Conservation (phyloP, 371 early-diverging fungal species). For the Zychaea mexicana region DNA sequence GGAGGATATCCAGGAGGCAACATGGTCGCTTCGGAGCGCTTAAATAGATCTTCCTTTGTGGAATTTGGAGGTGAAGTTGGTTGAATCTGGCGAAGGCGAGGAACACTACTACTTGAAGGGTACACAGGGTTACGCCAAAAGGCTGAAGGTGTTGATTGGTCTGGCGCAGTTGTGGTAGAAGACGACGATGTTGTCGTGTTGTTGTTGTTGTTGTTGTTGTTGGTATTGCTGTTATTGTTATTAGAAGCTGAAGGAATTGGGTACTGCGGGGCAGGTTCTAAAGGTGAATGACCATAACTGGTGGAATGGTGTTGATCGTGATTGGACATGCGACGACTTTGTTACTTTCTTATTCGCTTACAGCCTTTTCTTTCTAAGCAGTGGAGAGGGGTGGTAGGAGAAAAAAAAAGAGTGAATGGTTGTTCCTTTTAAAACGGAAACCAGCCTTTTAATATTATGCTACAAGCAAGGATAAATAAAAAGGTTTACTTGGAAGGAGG, state of each 20-base stretch:
- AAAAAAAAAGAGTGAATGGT: neutral
- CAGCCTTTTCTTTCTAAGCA: too few species aligned
- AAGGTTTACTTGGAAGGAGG: too few species aligned
- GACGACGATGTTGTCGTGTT: neutral
- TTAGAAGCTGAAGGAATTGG: neutral
- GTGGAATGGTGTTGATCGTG: neutral
- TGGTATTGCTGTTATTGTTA: neutral
- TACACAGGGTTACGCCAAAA: slow-evolving; percentile 12
- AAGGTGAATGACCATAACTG: neutral
- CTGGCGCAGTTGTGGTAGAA: neutral
- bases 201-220: neutral
- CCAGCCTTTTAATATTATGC: too few species aligned
- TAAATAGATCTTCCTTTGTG: slow-evolving; percentile 6
- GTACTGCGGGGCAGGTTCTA: slow-evolving; percentile 1
- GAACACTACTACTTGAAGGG: neutral
- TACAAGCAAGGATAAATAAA: neutral
- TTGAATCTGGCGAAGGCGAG: slow-evolving; percentile 2
- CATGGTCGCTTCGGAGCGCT: slow-evolving; percentile 5
- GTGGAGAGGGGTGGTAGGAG: too few species aligned
- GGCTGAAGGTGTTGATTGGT: slow-evolving; percentile 3
- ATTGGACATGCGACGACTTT: neutral
- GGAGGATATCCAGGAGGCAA: slow-evolving; percentile 3
- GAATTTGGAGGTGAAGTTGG: slow-evolving; percentile 4
- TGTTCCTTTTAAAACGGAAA: too few species aligned
- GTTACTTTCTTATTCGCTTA: too few species aligned